Conservation (phyloP, 148 eudicot species). For the Persicaria maculosa region DNA sequence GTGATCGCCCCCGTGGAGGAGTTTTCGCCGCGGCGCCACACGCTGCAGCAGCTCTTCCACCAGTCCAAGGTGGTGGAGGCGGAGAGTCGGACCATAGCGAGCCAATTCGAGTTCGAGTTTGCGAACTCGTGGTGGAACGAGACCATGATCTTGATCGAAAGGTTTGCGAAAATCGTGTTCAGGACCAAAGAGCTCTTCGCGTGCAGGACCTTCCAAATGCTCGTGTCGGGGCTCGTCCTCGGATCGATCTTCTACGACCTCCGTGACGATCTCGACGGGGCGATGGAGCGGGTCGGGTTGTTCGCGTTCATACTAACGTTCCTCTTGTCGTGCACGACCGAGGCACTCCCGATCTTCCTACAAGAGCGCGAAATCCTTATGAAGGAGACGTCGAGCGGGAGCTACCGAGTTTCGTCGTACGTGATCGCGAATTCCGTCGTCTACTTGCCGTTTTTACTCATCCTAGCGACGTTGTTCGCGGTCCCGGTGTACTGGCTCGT, state of each 20-base stretch:
- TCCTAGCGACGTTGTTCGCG: constrained; percentile 58
- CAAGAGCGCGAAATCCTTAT: constrained; percentile 90
- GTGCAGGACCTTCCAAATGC: constrained; percentile 75
- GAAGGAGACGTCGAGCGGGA: constrained; percentile 88
- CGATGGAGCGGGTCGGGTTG: constrained; percentile 75
- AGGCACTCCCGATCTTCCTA: constrained; percentile 87
- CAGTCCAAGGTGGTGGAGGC: constrained; percentile 81
- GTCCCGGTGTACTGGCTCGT: constrained; percentile 91
- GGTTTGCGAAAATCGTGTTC: constrained; percentile 71
- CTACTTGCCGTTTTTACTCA: constrained; percentile 76
- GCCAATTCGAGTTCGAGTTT: neutral
- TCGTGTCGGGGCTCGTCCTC: constrained; percentile 61
- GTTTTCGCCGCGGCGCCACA: neutral
- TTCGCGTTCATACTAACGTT: constrained; percentile 90
- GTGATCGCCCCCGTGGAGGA: constrained; percentile 14
- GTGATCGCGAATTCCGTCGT: constrained; percentile 83
- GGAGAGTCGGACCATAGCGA: constrained; percentile 17
- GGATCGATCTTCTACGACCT: constrained; percentile 86
- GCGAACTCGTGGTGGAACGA: constrained; percentile 61
- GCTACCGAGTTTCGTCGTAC: constrained; percentile 88
- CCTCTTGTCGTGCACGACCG: constrained; percentile 68
- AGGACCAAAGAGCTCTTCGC: constrained; percentile 82
- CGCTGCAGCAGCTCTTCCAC: constrained; percentile 83
- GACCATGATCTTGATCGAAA: constrained; percentile 54
- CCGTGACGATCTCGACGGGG: constrained; percentile 54